These are phyloP conservation scores for Digitaria exilis DNA, from an alignment of 202 grass and related monocot species.

Conservation along the genomic window DNA sequence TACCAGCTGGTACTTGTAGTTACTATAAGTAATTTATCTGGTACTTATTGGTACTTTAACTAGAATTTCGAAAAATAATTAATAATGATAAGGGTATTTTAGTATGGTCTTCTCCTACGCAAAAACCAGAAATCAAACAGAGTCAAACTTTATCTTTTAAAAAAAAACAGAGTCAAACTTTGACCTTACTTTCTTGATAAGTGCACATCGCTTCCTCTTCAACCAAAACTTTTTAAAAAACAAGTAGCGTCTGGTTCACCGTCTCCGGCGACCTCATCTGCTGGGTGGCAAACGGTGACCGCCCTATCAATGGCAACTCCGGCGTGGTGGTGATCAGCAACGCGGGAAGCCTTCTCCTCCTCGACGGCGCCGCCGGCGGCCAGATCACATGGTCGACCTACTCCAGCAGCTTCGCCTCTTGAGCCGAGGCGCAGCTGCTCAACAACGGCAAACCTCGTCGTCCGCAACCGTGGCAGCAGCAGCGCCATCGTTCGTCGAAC, in stretches of 20 bases:
- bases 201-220: not conserved
- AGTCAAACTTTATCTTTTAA: no score
- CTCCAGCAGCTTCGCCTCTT: not conserved
- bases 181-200: not conserved
- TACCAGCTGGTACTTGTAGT: no score
- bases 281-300: conserved; percentile 50
- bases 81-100: no score
- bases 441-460: conserved; percentile 53
- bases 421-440: not conserved
- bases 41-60: no score
- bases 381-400: conserved; percentile 10
- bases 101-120: not conserved
- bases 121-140: not conserved
- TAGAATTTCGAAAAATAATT: no score
- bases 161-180: no score
- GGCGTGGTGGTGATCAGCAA: conserved; percentile 11
- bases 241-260: conserved; percentile 39
- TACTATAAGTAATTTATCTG: no score
- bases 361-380: not conserved
- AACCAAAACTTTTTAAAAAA: not conserved
- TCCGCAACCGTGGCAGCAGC: not conserved
- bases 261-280: conserved; percentile 19
- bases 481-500: conserved; percentile 67
- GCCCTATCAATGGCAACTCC: not conserved
- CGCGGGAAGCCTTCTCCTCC: not conserved